phyloP scores from a whole-genome alignment of 768 basidiomycete species.

The Ramaria sp. region DNA sequence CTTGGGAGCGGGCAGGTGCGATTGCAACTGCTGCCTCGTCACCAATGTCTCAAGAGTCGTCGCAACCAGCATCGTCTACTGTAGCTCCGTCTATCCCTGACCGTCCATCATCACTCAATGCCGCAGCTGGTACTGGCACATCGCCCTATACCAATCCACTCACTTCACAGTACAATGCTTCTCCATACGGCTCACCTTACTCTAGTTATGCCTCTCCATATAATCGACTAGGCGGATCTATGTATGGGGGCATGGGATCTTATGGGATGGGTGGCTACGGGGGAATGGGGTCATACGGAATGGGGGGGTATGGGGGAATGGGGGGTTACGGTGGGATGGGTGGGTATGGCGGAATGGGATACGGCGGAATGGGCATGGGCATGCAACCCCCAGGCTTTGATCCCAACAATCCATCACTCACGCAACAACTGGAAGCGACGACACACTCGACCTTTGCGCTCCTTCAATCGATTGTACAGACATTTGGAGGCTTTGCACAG shows the following conservation, averaged over 20 bases:
- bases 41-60: conserved; percentile 15
- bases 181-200: conserved; percentile 20
- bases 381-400: conserved; percentile 29
- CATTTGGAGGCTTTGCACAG: conserved; percentile 89
- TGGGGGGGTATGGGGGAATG: conserved; percentile 25
- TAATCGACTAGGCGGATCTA: conserved; percentile 25
- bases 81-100: conserved; percentile 36
- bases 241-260: conserved; percentile 32
- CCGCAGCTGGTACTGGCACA: conserved; percentile 17
- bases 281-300: conserved; percentile 20
- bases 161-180: neutral
- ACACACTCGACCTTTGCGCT: conserved; percentile 91
- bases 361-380: conserved; percentile 31
- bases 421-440: conserved; percentile 78
- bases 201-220: conserved; percentile 33
- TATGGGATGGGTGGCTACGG: conserved; percentile 26
- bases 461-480: conserved; percentile 90
- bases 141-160: conserved; percentile 21
- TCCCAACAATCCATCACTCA: conserved; percentile 51
- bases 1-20: conserved; percentile 65
- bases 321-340: conserved; percentile 36
- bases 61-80: conserved; percentile 19
- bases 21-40: conserved; percentile 16
- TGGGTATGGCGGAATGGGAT: conserved; percentile 24
- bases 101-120: conserved; percentile 42